A percentile compares a stretch with the other conserved stretches of the same genome.
phyloP scores from a whole-genome alignment of 345 rosid genomes.

The Eucalyptus guilfoylei region DNA sequence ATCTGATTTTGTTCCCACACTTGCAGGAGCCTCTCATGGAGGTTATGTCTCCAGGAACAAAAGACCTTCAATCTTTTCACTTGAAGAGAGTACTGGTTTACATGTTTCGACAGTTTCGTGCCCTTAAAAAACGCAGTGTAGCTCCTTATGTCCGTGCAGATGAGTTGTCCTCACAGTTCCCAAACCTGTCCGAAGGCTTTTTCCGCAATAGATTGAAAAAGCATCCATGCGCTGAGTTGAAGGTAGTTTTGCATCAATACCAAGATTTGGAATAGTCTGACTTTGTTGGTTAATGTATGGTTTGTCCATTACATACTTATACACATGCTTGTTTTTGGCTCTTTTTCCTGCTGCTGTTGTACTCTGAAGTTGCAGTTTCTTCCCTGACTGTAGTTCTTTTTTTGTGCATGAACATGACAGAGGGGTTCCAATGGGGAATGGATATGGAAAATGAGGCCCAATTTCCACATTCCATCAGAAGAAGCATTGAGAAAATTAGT shows the following conservation, averaged over 20 bases:
- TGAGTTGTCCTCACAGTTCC: slow-evolving; percentile 59
- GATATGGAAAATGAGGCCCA: slow-evolving; percentile 59
- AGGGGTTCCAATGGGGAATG: slow-evolving; percentile 57
- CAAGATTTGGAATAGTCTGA: neutral
- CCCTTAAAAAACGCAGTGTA: slow-evolving; percentile 38
- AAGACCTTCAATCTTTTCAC: slow-evolving; percentile 65
- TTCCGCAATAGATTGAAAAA: slow-evolving; percentile 63
- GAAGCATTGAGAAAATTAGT: slow-evolving; percentile 71
- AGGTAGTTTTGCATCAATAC: slow-evolving; percentile 28
- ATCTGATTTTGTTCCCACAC: neutral
- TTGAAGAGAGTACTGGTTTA: slow-evolving; percentile 66
- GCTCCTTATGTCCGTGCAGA: slow-evolving; percentile 57
- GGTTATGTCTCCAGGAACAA: slow-evolving; percentile 80
- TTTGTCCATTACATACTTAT: neutral
- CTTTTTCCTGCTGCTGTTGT: neutral
- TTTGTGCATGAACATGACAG: slow-evolving; percentile 28
- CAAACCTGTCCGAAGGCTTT: slow-evolving; percentile 53
- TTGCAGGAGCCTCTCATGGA: slow-evolving; percentile 92
- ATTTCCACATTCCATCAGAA: slow-evolving; percentile 65
- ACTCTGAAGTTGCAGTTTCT: neutral
- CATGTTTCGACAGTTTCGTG: slow-evolving; percentile 73
- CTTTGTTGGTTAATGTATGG: neutral
- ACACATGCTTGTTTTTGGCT: neutral
- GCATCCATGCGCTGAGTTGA: slow-evolving; percentile 38
- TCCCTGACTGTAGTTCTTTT: neutral